Evolutionary conservation across 2,329 filamentous ascomycete genomes (phyloP).

Genomic region (Davidsoniella eucalypti): DNA sequence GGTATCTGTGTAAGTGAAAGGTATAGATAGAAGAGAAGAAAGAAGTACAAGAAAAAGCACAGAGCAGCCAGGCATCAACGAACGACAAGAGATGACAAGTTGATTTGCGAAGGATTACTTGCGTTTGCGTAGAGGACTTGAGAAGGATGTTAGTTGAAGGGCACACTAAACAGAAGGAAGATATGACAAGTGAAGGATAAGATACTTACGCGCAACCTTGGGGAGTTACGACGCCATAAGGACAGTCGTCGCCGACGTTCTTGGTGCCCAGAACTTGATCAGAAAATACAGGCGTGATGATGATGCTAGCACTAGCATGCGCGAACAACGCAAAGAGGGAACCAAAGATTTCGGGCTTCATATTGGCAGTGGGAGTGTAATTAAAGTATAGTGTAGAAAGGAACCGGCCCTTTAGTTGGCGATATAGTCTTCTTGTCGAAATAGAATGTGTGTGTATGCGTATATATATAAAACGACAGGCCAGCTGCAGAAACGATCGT

Average conservation of each 20-base stretch:
- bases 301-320: constrained; percentile 34
- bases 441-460: no score
- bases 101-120: no score
- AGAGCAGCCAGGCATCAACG: no score
- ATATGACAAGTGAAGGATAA: not conserved
- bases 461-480: no score
- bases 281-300: constrained; percentile 35
- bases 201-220: constrained; percentile 38
- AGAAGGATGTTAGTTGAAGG: no score
- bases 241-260: constrained; percentile 35
- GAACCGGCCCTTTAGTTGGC: no score
- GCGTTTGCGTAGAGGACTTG: no score
- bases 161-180: no score
- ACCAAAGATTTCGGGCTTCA: constrained; percentile 25
- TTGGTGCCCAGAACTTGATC: constrained; percentile 35
- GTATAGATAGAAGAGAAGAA: not conserved
- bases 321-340: constrained; percentile 29
- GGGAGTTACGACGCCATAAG: constrained; percentile 38
- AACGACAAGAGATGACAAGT: not conserved
- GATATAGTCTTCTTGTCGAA: no score
- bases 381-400: not conserved
- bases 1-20: no score
- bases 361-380: constrained; percentile 17
- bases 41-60: no score
- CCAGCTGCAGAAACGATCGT: no score